A percentile compares a stretch with the other conserved stretches of the same genome.
Evolutionary conservation across 305 asterid species (phyloP).

Genomic region (Coffea humblotiana): DNA sequence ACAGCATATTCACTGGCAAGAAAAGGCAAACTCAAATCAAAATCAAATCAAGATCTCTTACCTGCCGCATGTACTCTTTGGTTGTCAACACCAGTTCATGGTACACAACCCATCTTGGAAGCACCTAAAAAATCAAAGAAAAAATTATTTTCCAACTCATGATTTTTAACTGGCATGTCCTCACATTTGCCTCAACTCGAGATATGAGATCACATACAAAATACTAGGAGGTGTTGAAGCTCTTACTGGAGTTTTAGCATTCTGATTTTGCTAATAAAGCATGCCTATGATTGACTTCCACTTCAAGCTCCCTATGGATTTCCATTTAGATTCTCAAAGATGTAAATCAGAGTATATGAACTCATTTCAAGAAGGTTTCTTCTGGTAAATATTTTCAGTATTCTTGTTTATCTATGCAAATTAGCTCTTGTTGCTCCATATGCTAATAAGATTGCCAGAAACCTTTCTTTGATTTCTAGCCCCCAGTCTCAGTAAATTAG

Average conservation of each 20-base stretch:
- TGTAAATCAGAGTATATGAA: background rate
- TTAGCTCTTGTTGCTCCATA: background rate
- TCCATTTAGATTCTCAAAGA: background rate
- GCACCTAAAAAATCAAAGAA: conserved; percentile 25
- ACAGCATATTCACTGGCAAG: background rate
- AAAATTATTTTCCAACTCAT: background rate
- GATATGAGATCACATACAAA: background rate
- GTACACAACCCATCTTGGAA: conserved; percentile 70
- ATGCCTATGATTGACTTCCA: background rate
- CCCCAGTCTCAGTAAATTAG: background rate
- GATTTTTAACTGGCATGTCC: background rate
- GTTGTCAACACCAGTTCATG: conserved; percentile 71
- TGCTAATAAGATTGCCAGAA: background rate
- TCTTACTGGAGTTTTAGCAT: too few relatives aligned
- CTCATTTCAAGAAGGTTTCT: background rate
- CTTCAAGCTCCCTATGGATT: background rate
- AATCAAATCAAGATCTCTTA: conserved; percentile 1
- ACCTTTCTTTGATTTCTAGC: background rate
- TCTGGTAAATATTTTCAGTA: background rate
- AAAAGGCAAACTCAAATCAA: background rate
- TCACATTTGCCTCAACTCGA: background rate
- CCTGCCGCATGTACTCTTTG: conserved; percentile 78
- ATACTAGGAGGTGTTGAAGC: too few relatives aligned
- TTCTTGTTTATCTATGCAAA: too few relatives aligned
- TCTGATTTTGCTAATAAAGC: too few relatives aligned